Conservation (phyloP, 2,329 filamentous ascomycete species). For the Pseudomassariella vexata region DNA sequence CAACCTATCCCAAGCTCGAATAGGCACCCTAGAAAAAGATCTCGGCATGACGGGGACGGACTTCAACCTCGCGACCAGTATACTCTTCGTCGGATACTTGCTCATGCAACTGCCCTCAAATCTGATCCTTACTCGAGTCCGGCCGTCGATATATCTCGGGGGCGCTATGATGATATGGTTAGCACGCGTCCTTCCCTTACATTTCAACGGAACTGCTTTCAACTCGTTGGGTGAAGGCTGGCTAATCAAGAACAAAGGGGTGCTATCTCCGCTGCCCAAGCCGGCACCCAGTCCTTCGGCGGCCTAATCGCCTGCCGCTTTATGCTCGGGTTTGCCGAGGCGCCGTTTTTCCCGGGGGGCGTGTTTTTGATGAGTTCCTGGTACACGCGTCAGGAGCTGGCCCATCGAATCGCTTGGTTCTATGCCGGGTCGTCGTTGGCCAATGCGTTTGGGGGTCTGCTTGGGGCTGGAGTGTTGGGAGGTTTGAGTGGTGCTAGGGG, state of each 20-base stretch:
- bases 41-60: constrained; percentile 49
- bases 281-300: constrained; percentile 34
- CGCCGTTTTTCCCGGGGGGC: constrained; percentile 43
- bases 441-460: constrained; percentile 44
- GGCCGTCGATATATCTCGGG: constrained; percentile 48
- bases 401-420: constrained; percentile 39
- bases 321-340: constrained; percentile 42
- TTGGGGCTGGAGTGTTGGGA: constrained; percentile 42
- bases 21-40: constrained; percentile 47
- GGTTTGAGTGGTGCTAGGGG: constrained; percentile 31
- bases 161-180: constrained; percentile 32
- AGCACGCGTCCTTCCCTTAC: background rate
- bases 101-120: constrained; percentile 59
- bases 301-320: constrained; percentile 40
- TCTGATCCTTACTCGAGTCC: constrained; percentile 46
- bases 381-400: constrained; percentile 37
- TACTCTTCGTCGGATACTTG: constrained; percentile 54
- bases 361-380: constrained; percentile 37
- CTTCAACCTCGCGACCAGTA: constrained; percentile 49
- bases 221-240: background rate
- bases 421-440: constrained; percentile 41
- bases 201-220: background rate
- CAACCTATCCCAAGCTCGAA: constrained; percentile 49
- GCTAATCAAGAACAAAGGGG: constrained; percentile 10
- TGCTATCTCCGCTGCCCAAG: constrained; percentile 35